Evolutionary conservation across 108 stramenopile species (phyloP).

Genomic region (Conticribra weissflogii): DNA sequence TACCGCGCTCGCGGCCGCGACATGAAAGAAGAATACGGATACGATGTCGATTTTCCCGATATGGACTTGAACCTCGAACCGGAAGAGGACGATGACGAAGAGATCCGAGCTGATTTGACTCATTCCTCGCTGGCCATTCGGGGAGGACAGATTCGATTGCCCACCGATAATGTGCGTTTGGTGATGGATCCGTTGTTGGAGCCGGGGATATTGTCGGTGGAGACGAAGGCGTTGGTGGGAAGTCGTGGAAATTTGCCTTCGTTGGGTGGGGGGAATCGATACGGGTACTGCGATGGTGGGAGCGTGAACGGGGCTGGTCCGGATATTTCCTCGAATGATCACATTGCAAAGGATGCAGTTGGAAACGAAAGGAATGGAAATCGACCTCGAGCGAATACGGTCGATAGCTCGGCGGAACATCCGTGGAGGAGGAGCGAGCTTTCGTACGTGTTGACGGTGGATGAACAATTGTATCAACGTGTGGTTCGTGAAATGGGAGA

Average conservation of each 20-base stretch:
- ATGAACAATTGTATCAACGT: constrained; percentile 52
- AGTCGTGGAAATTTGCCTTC: background rate
- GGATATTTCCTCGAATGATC: no score
- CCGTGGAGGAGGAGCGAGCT: constrained; percentile 25
- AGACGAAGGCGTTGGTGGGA: constrained; percentile 23
- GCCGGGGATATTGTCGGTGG: constrained; percentile 48
- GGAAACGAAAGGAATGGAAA: constrained; percentile 8
- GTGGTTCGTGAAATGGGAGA: constrained; percentile 58
- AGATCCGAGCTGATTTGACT: constrained; percentile 35
- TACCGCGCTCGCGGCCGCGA: constrained; percentile 19
- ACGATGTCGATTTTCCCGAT: constrained; percentile 33
- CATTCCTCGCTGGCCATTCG: constrained; percentile 35
- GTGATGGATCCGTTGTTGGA: constrained; percentile 40
- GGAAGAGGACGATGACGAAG: constrained; percentile 17
- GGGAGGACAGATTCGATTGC: constrained; percentile 44
- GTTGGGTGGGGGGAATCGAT: constrained; percentile 19
- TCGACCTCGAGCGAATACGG: background rate
- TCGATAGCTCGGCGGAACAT: background rate
- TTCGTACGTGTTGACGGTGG: constrained; percentile 64
- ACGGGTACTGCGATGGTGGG: constrained; percentile 23
- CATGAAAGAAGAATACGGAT: constrained; percentile 12
- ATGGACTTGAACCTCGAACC: background rate
- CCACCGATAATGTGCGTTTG: constrained; percentile 46
- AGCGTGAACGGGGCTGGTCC: constrained; percentile 2
- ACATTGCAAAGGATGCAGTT: no score